Evolutionary conservation across 2,329 filamentous ascomycete genomes (phyloP), one percentile per base, ranked within the genome.

Genomic region (Dissoconium aciculare): DNA sequence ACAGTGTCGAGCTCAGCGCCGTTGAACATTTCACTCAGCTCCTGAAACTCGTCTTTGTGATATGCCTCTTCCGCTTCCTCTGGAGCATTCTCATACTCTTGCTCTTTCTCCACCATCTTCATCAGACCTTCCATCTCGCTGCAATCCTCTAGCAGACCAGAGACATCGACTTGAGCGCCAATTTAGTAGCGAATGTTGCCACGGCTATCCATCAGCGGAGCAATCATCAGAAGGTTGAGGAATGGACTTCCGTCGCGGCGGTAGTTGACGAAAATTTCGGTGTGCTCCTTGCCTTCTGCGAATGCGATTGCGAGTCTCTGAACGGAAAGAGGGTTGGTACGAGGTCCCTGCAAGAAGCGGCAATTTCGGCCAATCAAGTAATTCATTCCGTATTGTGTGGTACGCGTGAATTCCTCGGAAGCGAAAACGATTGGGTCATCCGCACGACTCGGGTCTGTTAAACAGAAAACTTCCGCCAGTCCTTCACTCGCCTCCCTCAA

Each of bases 371-470:
- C 79, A 11, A 85, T 67, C 3, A 74, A 69, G 47, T 84, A 81
- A 33, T 64, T 66, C 56, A 78, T 71, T 3, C 76, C 76, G 46
- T 83, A 84, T 41, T 83, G 75, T 0, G 77, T 83, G 4, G 75
- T 79, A 28, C 69, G 65, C 42, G 80, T 69, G 43, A 82, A 84
- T 52, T 80, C 77, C 63, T 81, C 74, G 3, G 76, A 82, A 5
- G 76, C 75, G 52, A 83, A 81, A 2, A 83, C 70, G 36, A 84
- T 79, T 0, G 78, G 79, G 46, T 83, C 82, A 38, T 82, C 79
- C 2, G 66, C 60, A 34, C 77, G 61, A 1, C 74, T 78, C 5
- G 79, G 77, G 49, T 85, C 79, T 0, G 76, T 79, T 32, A 84
- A 52, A 47, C 78, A 84, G 43, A 83, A 84, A 0, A 81, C 77